Evolutionary conservation across 805 yeast genomes (phyloP).

Genomic region (Zygosaccharomyces bisporus): DNA sequence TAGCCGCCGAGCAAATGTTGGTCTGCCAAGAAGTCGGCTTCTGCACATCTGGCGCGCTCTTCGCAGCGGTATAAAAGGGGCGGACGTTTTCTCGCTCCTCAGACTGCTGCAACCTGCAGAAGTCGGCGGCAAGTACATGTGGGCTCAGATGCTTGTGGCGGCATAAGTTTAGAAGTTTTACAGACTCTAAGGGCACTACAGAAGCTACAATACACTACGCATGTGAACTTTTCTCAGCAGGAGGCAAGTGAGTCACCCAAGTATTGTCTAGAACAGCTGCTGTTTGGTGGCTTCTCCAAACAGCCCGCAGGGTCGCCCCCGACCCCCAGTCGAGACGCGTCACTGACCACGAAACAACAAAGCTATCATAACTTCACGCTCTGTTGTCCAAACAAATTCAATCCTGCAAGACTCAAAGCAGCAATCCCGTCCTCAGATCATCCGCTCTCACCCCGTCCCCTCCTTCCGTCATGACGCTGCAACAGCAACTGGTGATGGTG

Average conservation of each 20-base stretch:
- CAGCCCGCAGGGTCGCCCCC: not conserved
- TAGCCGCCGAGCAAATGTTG: too few species aligned
- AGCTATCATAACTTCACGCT: not conserved
- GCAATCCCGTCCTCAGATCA: not conserved
- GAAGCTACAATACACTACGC: too few species aligned
- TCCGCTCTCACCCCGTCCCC: not conserved
- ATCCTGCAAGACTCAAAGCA: not conserved
- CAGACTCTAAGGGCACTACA: not conserved
- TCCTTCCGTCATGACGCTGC: slow-evolving; percentile 9
- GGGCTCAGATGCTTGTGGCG: too few species aligned
- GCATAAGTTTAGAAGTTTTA: not conserved
- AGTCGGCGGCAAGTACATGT: not conserved
- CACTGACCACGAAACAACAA: not conserved
- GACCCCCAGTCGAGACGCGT: not conserved
- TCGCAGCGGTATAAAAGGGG: not conserved
- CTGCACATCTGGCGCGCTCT: too few species aligned
- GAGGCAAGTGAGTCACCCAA: too few species aligned
- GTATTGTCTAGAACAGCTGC: not conserved
- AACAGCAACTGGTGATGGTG: slow-evolving; percentile 23
- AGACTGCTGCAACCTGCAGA: too few species aligned
- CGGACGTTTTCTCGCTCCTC: not conserved
- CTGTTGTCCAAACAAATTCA: not conserved
- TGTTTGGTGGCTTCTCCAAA: not conserved
- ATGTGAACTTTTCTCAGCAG: not conserved
- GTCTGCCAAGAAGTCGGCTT: too few species aligned